phyloP scores from a whole-genome alignment of 352 stramenopile genomes.

The Globisporangium iwayamae region DNA sequence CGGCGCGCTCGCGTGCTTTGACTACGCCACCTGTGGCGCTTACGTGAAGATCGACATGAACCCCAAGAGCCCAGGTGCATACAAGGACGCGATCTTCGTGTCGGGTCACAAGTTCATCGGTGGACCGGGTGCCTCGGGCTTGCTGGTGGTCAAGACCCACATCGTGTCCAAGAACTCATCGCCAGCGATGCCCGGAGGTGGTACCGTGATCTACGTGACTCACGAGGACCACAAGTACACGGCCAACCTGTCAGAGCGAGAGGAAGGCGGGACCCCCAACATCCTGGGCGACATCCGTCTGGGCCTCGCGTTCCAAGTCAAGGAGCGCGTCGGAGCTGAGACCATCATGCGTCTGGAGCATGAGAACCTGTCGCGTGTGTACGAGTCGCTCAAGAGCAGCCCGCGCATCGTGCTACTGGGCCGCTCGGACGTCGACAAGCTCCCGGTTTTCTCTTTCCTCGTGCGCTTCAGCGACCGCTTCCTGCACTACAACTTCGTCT shows the following conservation, averaged over 20 bases:
- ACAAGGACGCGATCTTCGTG: conserved; percentile 95
- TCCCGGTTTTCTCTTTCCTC: conserved; percentile 96
- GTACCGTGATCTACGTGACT: conserved; percentile 55
- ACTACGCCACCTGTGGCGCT: conserved; percentile 94
- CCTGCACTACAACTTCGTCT: conserved; percentile 91
- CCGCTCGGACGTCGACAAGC: conserved; percentile 37
- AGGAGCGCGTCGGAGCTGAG: conserved; percentile 53
- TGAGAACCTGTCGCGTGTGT: conserved; percentile 30
- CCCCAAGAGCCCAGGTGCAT: conserved; percentile 53
- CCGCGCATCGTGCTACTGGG: conserved; percentile 90
- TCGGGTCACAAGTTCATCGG: conserved; percentile 97
- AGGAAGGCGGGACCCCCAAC: conserved; percentile 96
- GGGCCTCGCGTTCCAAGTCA: conserved; percentile 91
- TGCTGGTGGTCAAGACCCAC: conserved; percentile 95
- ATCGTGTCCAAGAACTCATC: conserved; percentile 49
- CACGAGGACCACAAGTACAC: conserved; percentile 57
- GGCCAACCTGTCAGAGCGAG: conserved; percentile 77
- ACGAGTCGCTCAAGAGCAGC: conserved; percentile 40
- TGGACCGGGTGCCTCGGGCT: conserved; percentile 87
- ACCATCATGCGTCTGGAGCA: conserved; percentile 58
- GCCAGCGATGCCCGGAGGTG: conserved; percentile 47
- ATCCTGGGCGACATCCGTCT: conserved; percentile 92
- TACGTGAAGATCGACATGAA: conserved; percentile 98
- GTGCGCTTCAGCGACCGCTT: conserved; percentile 85
- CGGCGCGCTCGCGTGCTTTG: conserved; percentile 91